Percentiles rank a stretch among this genome's conserved stretches.
Evolutionary conservation across 2,329 filamentous ascomycete genomes (phyloP).

Genomic region (Monosporascus sp.): DNA sequence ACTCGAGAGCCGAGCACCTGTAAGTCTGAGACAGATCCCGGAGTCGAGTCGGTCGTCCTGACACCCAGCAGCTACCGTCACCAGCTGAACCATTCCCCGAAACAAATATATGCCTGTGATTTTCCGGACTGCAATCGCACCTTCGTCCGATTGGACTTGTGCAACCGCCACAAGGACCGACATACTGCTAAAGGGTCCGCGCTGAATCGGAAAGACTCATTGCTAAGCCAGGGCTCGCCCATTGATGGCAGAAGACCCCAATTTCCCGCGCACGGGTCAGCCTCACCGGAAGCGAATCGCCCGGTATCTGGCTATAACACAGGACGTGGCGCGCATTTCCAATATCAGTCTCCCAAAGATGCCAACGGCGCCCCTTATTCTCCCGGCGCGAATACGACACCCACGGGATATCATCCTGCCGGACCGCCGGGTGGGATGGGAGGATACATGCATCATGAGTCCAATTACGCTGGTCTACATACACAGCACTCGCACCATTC

Average conservation of each 20-base stretch:
- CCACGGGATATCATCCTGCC: conserved; percentile 30
- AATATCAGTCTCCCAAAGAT: conserved; percentile 44
- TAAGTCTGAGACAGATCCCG: conserved; percentile 41
- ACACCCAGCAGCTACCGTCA: conserved; percentile 63
- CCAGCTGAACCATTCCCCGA: conserved; percentile 92
- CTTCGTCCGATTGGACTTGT: conserved; percentile 90
- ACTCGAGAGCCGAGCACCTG: conserved; percentile 92
- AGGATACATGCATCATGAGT: conserved; percentile 38
- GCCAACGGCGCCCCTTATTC: conserved; percentile 41
- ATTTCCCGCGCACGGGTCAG: conserved; percentile 36
- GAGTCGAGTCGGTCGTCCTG: conserved; percentile 10
- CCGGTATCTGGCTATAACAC: conserved; percentile 38
- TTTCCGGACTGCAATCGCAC: conserved; percentile 85
- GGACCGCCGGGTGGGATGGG: conserved; percentile 35
- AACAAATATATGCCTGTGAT: conserved; percentile 91
- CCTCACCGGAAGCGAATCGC: conserved; percentile 44
- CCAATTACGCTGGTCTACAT: conserved; percentile 28
- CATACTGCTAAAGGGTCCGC: conserved; percentile 77
- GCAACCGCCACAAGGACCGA: conserved; percentile 77
- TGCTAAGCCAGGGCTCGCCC: conserved; percentile 48
- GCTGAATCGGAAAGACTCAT: conserved; percentile 67
- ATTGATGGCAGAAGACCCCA: conserved; percentile 35
- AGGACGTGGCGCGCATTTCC: conserved; percentile 33
- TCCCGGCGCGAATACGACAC: conserved; percentile 40
- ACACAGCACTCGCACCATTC: conserved; percentile 35